These are phyloP conservation scores for Tetraselmis chui DNA, from an alignment of 139 green algal genomes.

Conservation along the genomic window DNA sequence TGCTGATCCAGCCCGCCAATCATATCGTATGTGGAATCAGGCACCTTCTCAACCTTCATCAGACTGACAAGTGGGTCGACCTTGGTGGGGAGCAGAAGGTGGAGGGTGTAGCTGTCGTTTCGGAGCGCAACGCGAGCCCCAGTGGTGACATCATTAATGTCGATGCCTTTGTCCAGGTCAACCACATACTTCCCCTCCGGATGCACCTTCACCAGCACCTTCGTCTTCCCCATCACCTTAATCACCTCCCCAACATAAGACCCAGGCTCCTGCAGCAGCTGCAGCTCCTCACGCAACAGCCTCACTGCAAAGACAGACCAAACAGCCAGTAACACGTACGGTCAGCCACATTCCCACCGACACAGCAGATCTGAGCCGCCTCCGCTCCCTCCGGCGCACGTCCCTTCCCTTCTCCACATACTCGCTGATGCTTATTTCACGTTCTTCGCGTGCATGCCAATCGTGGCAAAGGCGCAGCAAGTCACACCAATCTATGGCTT, in stretches of 20 bases:
- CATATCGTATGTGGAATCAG: constrained; percentile 99
- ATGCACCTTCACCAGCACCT: constrained; percentile 98
- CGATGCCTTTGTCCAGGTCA: constrained; percentile 91
- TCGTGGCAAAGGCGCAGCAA: no score
- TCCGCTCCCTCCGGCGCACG: no score
- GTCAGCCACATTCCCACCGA: no score
- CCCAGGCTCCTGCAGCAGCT: constrained; percentile 95
- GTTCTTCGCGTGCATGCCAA: no score
- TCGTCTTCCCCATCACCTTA: constrained; percentile 99
- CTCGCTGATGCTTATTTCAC: no score
- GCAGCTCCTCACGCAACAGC: constrained; percentile 91
- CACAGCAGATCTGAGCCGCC: no score
- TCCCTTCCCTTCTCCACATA: no score
- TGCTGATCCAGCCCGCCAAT: constrained; percentile 98
- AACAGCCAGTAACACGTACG: no score
- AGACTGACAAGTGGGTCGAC: constrained; percentile 81
- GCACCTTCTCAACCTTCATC: constrained; percentile 99
- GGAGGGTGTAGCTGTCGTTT: constrained; percentile 96
- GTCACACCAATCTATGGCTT: no score
- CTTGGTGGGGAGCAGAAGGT: constrained; percentile 93
- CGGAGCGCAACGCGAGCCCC: constrained; percentile 86
- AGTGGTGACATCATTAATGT: constrained; percentile 50
- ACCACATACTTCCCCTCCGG: constrained; percentile 98
- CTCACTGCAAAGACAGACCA: constrained; percentile 71
- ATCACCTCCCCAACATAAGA: constrained; percentile 99